Conservation (phyloP, 345 rosid species). For the Eutrema heterophyllum region DNA sequence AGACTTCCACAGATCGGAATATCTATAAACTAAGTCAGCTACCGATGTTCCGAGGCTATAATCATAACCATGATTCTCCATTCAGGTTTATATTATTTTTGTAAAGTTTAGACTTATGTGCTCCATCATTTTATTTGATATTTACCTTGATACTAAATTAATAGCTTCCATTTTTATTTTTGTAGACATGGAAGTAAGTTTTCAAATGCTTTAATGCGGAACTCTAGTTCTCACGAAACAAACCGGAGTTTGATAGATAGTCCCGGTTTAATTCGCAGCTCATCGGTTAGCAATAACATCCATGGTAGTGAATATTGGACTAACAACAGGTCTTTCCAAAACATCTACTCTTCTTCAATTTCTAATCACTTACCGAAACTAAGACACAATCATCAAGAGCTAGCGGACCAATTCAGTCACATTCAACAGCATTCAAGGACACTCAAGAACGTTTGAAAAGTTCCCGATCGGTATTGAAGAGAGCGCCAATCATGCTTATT, state of each 20-base stretch:
- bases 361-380: constrained; percentile 12
- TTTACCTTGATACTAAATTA: not conserved
- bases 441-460: constrained; percentile 21
- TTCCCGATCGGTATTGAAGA: constrained; percentile 23
- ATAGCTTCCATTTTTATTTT: not conserved
- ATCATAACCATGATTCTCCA: constrained; percentile 34
- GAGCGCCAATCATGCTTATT: not conserved
- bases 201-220: constrained; percentile 46
- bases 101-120: not conserved
- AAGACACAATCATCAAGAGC: constrained; percentile 24
- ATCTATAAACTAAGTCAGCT: constrained; percentile 73
- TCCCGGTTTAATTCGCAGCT: constrained; percentile 31
- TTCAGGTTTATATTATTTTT: constrained; percentile 42
- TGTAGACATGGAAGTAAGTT: constrained; percentile 42
- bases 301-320: constrained; percentile 25
- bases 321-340: constrained; percentile 21
- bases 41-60: constrained; percentile 64
- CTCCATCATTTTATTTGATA: not conserved
- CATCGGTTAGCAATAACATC: constrained; percentile 32
- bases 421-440: constrained; percentile 19
- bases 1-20: constrained; percentile 52
- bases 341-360: constrained; percentile 20
- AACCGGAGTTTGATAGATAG: constrained; percentile 39
- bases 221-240: constrained; percentile 37
- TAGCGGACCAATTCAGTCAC: not conserved